Conservation (phyloP, 176 grass and related monocot species). For the Carex littledalei region DNA sequence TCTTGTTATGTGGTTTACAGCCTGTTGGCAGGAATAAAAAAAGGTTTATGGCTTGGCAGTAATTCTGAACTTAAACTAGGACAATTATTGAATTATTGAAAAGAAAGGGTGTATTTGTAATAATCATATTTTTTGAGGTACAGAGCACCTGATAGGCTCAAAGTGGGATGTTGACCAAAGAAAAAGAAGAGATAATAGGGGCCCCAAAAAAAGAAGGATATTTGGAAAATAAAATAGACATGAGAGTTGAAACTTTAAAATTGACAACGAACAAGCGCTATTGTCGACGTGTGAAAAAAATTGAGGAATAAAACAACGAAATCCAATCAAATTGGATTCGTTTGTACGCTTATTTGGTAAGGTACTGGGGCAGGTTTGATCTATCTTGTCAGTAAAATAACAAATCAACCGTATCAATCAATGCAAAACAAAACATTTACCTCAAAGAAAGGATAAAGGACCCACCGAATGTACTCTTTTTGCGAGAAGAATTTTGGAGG, state of each 20-base stretch:
- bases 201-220: not conserved
- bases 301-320: not conserved
- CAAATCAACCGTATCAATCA: not conserved
- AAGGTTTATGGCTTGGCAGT: not conserved
- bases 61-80: not conserved
- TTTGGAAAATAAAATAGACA: not conserved
- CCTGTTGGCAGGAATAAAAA: not conserved
- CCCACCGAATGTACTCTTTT: not conserved
- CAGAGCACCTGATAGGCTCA: not conserved
- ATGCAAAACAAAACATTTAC: not conserved
- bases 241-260: not conserved
- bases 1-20: not conserved
- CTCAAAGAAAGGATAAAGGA: not conserved
- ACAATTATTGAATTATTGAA: not conserved
- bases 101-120: not conserved
- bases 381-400: not conserved
- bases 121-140: not conserved
- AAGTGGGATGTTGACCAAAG: not conserved
- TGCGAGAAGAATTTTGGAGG: not conserved
- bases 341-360: not conserved
- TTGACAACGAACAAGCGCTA: not conserved
- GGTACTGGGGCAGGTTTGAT: not conserved
- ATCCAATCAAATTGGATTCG: not conserved
- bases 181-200: not conserved
- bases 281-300: not conserved